Evolutionary conservation across 441 rosid species (phyloP), one percentile per base, ranked within the genome.

Genomic region (Manihot esculenta): DNA sequence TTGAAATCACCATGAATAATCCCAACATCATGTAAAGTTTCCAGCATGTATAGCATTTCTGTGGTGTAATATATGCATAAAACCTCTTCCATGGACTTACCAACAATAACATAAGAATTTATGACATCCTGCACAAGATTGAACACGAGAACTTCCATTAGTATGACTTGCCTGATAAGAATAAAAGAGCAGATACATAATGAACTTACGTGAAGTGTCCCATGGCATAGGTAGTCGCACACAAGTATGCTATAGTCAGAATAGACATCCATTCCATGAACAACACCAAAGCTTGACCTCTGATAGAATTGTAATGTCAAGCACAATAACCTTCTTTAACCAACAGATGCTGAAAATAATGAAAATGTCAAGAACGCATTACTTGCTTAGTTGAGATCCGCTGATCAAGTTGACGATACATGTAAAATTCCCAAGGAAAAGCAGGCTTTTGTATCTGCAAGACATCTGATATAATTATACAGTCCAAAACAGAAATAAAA

Each of bases 1-100:
- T 90, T 94, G 83, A 94, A 92, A 83, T 94, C 99, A 76, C 97
- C 99, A 79, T 94, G 97, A 75, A 94, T 83, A 79, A 92, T 84
- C 77, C 97, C 96, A 73, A 80, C 90, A 72, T 77, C 66, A 76
- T 94, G 99, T 85, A 94, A 80, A 75, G 81, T 84, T 80, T 92
- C 99, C 81, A 92, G 77, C 91, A 92, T 92, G 79, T 81, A 74
- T 66, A 94, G 86, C 97, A 94, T 89, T 81, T 92, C 96, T 74
- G 80, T 78, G 20, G 99, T 90, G 86, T 90, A 94, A 81, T 90
- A 94, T 48, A 94, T 87, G 72, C 96, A 89, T 67, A 94, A 75
- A 54, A 85, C 85, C 82, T 94, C 97, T 77, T 94, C 97, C 97
- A 94, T 94, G 76, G 81, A 81, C 80, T 90, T 94, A 68, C 92